Base-by-base conservation (phyloP, 2,329 filamentous ascomycete species). In the Aspergillus uvarum region DNA sequence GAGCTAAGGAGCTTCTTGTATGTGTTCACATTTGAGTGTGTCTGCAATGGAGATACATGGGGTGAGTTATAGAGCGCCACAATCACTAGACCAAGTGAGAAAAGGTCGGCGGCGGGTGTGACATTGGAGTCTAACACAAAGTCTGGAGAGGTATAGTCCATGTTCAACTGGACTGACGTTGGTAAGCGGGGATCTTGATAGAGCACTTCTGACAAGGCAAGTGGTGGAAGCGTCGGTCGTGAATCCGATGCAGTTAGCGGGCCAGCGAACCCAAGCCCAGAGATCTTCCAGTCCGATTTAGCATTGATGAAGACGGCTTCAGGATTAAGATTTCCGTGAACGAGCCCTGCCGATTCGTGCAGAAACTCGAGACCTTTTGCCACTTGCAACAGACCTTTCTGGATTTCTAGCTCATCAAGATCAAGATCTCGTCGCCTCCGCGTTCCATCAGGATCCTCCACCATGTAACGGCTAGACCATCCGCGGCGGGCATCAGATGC, bases 261-360 rank as follows among this genome's bases (percentile, higher is more conserved):
- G 50, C 90, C 90, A 72, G 90, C 91, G 75, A 97, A 99, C 0
- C 90, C 87, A 44, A 99, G 83, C n/a, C 94, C 95, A 68, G 92
- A 94, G 62, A 99, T 91, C 75, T 99, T 99, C 95, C 95, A 99
- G 76, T 99, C 95, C 51, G 91, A 96, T 85, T 99, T 99, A 47
- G 91, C 87, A 77, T 99, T 99, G 76, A 99, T 87, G 65, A 96
- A 89, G 65, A 99, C 87, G 19, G 93, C 91, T 65, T 98, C 94
- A 0, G 95, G 95, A 0, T 93, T 98, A 64, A 99, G 77, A 72
- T 99, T 99, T 51, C 90, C 92, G 76, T 99, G 95, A 0, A 98
- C 91, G 52, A 99, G 83, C 0, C 92, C 92, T 10, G 94, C 94
- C 72, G 94, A 96, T 72, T 98, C 94, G 72, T 98, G 94, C 61